Base-by-base conservation (phyloP, 768 basidiomycete genomes). In the Podaxis rugospora region DNA sequence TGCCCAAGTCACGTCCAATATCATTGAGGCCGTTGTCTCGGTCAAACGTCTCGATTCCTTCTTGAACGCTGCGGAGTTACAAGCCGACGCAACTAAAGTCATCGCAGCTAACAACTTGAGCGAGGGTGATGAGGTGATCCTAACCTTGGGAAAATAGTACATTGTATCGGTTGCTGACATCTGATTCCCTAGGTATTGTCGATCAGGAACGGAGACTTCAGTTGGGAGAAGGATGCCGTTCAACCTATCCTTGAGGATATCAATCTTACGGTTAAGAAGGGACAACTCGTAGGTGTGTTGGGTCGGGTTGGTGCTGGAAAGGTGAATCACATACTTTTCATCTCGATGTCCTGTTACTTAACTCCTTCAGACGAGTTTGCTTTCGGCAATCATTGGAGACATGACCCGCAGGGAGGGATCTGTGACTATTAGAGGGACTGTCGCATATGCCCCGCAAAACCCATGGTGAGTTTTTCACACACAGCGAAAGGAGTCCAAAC, bases 231-330 rank as follows among this genome's bases (percentile, higher is more conserved):
- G 61, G 76, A 78, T 2, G 76, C 78, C 0, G 66, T 72, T 5
- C 76, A 82, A 44, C 84, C 92, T 0, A 86, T 86, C 0, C 80
- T 98, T 7, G 88, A 92, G 69, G 87, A 85, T 55, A 88, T 98
- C 65, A 84, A 87, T 66, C 65, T 98, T 21, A 79, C 78, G 0
- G 85, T 90, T 1, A 82, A 79, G 55, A 95, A 93, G 70, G 95
- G 95, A 5, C 91, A 97, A 66, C 74, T 98, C 4, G 79, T 94
- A 0, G 93, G 89, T 2, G 74, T 98, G 5, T 80, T 96, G 16
- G 96, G 96, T 14, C 87, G 92, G 21, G 95, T 98, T 23, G 95
- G 95, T 7, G 84, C 87, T 40, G 95, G 96, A 57, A 98, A 98
- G 83, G 90, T 88, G 62, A 55, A 72, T 39, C 59, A 42, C 23